phyloP scores from a whole-genome alignment of 139 green algal genomes.

The Coelastrella sp. region DNA sequence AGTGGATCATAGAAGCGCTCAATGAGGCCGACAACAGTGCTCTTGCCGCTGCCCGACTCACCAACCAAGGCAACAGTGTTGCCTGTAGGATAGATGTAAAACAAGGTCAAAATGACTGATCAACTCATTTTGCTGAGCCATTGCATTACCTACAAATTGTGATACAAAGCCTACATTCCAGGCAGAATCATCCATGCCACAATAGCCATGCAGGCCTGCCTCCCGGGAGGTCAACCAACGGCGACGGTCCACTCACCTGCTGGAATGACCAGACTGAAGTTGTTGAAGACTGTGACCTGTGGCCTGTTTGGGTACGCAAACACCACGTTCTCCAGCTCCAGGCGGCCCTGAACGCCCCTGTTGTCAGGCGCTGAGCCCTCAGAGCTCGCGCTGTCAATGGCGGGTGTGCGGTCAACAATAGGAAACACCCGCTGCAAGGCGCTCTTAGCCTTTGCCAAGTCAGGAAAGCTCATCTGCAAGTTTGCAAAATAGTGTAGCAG shows the following conservation, averaged over 20 bases:
- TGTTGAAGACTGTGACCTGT: slow-evolving; percentile 68
- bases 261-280: slow-evolving; percentile 70
- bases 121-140: neutral
- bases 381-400: slow-evolving; percentile 65
- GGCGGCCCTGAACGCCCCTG: slow-evolving; percentile 11
- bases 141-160: too few relatives aligned
- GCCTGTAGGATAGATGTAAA: slow-evolving; percentile 48
- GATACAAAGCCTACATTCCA: too few relatives aligned
- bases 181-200: neutral
- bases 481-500: neutral
- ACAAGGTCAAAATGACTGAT: neutral
- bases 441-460: slow-evolving; percentile 73
- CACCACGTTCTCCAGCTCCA: slow-evolving; percentile 39
- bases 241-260: neutral
- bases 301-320: slow-evolving; percentile 85
- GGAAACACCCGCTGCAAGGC: slow-evolving; percentile 79
- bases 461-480: slow-evolving; percentile 68
- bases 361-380: slow-evolving; percentile 48
- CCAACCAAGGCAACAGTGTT: slow-evolving; percentile 92
- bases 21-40: slow-evolving; percentile 88
- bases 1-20: slow-evolving; percentile 90
- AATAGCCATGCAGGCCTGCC: neutral
- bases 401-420: slow-evolving; percentile 80
- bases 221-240: neutral
- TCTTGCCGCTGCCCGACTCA: slow-evolving; percentile 93